Conservation (phyloP, 2,329 filamentous ascomycete species). For the Calonectria multiphialidica region DNA sequence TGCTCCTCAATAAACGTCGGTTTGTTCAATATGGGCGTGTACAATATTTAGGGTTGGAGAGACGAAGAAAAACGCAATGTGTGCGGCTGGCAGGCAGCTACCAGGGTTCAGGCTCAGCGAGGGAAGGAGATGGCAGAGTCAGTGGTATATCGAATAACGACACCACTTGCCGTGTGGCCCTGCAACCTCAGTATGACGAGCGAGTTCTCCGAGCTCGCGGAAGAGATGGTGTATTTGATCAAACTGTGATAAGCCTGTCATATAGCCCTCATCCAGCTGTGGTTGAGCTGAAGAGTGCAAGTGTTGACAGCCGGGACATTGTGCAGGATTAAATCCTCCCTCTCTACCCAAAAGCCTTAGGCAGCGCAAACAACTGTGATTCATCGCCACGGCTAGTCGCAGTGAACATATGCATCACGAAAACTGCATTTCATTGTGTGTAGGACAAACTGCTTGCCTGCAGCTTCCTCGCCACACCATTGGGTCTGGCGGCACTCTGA, state of each 20-base stretch:
- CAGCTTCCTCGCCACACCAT: background rate
- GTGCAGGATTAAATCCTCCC: background rate
- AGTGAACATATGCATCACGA: background rate
- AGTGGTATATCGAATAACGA: too few species aligned
- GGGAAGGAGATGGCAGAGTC: background rate
- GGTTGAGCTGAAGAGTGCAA: background rate
- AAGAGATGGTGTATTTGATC: too few species aligned
- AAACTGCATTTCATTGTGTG: background rate
- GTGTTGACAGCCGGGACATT: background rate
- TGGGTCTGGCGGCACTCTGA: background rate
- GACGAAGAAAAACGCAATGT: background rate
- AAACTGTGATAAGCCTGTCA: too few species aligned
- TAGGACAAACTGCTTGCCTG: background rate
- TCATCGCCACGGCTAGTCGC: background rate
- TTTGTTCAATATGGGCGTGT: too few species aligned
- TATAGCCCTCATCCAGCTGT: too few species aligned
- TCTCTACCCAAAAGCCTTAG: background rate
- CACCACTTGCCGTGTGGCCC: background rate
- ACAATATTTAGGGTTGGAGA: too few species aligned
- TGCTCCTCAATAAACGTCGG: too few species aligned
- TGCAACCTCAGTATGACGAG: background rate
- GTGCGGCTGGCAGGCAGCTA: background rate
- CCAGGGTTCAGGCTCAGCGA: background rate
- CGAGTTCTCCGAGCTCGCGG: background rate
- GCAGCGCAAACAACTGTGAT: background rate